Base-by-base conservation (phyloP, 2,329 filamentous ascomycete species). In the Nannizziopsis barbatae region DNA sequence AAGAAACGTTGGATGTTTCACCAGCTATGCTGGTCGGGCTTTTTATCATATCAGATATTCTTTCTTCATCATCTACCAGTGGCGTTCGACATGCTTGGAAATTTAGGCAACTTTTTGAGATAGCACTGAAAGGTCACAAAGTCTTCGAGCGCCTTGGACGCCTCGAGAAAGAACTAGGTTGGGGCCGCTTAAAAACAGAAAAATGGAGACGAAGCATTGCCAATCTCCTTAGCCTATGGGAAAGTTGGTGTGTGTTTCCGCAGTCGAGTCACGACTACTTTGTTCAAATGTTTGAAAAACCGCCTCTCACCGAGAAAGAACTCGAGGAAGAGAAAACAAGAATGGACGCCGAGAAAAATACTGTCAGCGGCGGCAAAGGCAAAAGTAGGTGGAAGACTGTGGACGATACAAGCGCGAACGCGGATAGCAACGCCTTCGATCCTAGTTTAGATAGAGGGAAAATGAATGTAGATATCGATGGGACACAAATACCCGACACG, bases 51-150 rank as follows among this genome's bases (percentile, higher is more conserved):
- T 80, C 75, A 27, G 89, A 95, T 62, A 83, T 95, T 40, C 73
- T 94, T 10, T 85, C 84, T 0, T 84, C 85, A 0, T 86, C 83
- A 0, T 74, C 77, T 4, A 86, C 81, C 8, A 84, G 83, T 54
- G 83, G 82, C 1, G 81, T 90, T 18, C 80, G 85, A 1, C 85
- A 89, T 62, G 85, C 86, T 2, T 95, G 88, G 86, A 82, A 87
- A 46, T 95, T 88, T 60, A 75, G 88, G 17, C 80, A 84, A 55
- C 74, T 90, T 2, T 87, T 95, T 53, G 87, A 93, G 62, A 71
- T 73, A 0, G 79, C 83, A 1, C 71, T 95, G 18, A 79, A 78
- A 27, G 69, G 76, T 7, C 77, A 80, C 49, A 77, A 79, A 50
- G 79, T 82, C 0, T 94, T 95, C 58, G 83, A 85, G 58, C 74